Evolutionary conservation across 768 basidiomycete species (phyloP), one percentile per base, ranked within the genome.

Genomic region (Pleurotus ostreatus): DNA sequence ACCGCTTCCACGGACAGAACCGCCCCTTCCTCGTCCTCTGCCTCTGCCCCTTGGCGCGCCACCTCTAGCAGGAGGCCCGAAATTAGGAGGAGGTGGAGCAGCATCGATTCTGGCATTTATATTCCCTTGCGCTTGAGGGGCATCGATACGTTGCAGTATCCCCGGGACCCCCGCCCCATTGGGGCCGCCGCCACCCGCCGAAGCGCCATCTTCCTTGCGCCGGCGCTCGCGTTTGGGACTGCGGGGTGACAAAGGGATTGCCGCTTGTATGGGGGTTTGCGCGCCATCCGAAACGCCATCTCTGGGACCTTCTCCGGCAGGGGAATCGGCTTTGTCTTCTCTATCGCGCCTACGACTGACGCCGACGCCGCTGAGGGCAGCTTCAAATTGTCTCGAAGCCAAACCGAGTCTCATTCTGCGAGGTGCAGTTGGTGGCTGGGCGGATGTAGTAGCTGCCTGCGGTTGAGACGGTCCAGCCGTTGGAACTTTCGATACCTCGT

Each of bases 361-460:
- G 4, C 83, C 84, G 0, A 83, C 82, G 0, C 85, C 83, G 56
- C 69, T 88, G 25, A 91, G 68, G 6, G 89, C 89, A 5, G 83
- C 87, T 61, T 89, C 87, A 52, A 91, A 85, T 12, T 89, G 85
- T 11, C 88, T 76, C 2, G 82, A 83, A 0, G 77, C 84, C 6
- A 86, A 65, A 0, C 86, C 86, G 30, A 89, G 69, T 8, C 87
- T 80, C 4, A 67, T 60, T 30, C 82, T 76, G 20, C 81, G 77
- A 2, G 74, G 53, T 11, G 65, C 63, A 12, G 60, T 26, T n/a
- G 64, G 55, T 23, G 58, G 46, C 22, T 54, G 46, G 11, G 64
- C 53, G 6, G 72, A 57, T 0, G 59, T 55, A 30, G 59, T 48
- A 1, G 60, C 57, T 13, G 68, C 57, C 13, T 0, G 59, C n/a